These are phyloP conservation scores for Allium sativum DNA, from an alignment of 106 monocot species.

Conservation along the genomic window DNA sequence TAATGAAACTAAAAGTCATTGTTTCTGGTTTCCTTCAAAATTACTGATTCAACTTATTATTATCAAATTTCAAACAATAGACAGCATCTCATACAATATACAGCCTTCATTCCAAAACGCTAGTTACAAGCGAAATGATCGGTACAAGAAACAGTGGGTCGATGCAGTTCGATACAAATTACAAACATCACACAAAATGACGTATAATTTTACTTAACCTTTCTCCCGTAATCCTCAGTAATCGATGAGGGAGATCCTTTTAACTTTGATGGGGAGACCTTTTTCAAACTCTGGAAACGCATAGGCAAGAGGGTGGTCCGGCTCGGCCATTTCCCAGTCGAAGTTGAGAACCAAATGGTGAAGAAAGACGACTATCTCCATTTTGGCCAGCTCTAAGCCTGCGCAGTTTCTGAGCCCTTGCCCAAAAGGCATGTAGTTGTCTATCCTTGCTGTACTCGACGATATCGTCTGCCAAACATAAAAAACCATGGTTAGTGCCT, in stretches of 20 bases:
- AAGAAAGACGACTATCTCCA: conserved; percentile 28
- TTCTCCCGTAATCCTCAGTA: neutral
- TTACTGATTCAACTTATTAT: too few species aligned
- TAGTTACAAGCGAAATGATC: too few species aligned
- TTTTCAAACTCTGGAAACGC: conserved; percentile 3
- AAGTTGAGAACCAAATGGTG: conserved; percentile 20
- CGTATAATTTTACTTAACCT: neutral
- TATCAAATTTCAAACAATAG: too few species aligned
- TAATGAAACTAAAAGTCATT: too few species aligned
- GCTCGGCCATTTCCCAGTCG: conserved; percentile 15
- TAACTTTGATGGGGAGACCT: conserved; percentile 5
- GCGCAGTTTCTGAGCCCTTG: conserved; percentile 12
- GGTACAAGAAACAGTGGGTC: too few species aligned
- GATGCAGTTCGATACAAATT: too few species aligned
- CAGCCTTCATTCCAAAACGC: too few species aligned
- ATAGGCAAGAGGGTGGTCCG: conserved; percentile 8
- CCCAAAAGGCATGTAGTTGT: conserved; percentile 23
- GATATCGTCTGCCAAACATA: conserved; percentile 2
- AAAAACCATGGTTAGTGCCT: neutral
- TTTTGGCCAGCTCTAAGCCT: conserved; percentile 18
- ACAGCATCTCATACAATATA: too few species aligned
- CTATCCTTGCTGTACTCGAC: neutral
- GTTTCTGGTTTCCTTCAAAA: too few species aligned
- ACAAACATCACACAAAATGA: neutral
- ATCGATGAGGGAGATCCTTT: neutral